Percentiles rank a stretch among this genome's conserved stretches.
These are phyloP conservation scores for Chrysanthemum makinoi DNA, from an alignment of 129 eudicot species.

Conservation along the genomic window DNA sequence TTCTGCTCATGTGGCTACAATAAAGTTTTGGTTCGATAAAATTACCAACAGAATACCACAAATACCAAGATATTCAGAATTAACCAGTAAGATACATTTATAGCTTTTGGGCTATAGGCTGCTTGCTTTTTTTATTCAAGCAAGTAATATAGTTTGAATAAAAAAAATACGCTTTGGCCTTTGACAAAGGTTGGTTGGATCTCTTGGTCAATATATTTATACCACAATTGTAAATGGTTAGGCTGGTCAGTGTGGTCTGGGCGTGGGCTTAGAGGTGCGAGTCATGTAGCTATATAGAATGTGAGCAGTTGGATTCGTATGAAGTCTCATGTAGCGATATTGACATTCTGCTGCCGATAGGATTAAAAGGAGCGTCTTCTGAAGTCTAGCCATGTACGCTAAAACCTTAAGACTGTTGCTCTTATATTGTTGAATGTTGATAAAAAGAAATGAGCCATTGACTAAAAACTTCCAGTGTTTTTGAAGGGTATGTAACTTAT, in stretches of 20 bases:
- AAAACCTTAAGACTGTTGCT: slow-evolving; percentile 12
- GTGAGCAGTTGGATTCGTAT: slow-evolving; percentile 3
- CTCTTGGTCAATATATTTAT: too few relatives aligned
- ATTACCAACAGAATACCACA: slow-evolving; percentile 16
- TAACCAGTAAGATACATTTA: slow-evolving; percentile 8
- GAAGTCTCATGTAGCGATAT: background rate
- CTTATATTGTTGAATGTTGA: background rate
- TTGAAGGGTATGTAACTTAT: slow-evolving; percentile 14
- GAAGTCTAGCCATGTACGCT: background rate
- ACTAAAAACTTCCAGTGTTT: background rate
- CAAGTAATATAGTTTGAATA: background rate
- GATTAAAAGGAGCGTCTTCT: slow-evolving; percentile 6
- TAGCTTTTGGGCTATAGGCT: background rate
- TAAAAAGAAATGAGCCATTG: background rate
- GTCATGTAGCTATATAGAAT: slow-evolving; percentile 15
- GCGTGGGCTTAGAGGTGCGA: slow-evolving; percentile 3
- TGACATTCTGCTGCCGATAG: background rate
- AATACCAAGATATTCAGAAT: slow-evolving; percentile 4
- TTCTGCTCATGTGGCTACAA: slow-evolving; percentile 9
- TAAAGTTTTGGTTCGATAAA: background rate
- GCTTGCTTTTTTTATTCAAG: slow-evolving; percentile 4
- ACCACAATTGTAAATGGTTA: too few relatives aligned
- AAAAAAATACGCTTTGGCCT: slow-evolving; percentile 1
- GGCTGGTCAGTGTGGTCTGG: slow-evolving; percentile 4
- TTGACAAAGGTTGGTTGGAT: background rate